Evolutionary conservation across 371 early-diverging fungal species (phyloP).

Genomic region (Mucor mucedo): DNA sequence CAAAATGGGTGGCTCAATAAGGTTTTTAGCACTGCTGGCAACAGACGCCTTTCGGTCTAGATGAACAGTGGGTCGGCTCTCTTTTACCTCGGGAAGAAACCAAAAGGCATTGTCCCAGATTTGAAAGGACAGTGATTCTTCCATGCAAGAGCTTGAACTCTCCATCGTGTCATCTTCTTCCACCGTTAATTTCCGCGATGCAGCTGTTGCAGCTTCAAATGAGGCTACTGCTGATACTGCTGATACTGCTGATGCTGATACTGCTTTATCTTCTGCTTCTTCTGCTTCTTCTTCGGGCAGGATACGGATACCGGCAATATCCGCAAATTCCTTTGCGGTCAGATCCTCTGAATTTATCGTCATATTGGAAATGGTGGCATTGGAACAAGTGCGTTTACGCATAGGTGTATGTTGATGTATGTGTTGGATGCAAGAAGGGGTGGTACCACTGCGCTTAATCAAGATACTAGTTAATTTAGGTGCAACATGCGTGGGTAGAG

Average conservation of each 20-base stretch:
- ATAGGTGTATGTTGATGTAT: neutral
- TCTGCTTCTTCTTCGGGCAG: constrained; percentile 28
- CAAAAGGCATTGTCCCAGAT: constrained; percentile 29
- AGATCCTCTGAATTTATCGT: constrained; percentile 54
- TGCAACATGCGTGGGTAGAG: constrained; percentile 4
- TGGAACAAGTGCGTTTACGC: neutral
- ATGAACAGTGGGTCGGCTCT: constrained; percentile 4
- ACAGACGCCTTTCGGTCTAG: constrained; percentile 12
- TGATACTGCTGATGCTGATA: too few relatives aligned
- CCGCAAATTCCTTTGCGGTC: constrained; percentile 56
- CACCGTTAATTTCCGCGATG: too few relatives aligned
- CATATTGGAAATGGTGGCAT: constrained; percentile 44
- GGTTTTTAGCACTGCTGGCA: neutral
- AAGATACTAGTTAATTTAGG: constrained; percentile 15
- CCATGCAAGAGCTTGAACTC: too few relatives aligned
- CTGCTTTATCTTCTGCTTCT: too few relatives aligned
- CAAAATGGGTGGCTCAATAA: constrained; percentile 27
- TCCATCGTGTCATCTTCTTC: too few relatives aligned
- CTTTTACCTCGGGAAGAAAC: constrained; percentile 11
- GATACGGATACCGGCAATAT: constrained; percentile 50
- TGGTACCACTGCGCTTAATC: constrained; percentile 15
- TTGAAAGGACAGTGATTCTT: neutral
- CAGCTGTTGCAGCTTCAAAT: too few relatives aligned
- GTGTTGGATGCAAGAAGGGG: neutral
- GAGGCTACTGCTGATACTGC: too few relatives aligned